Evolutionary conservation across 1,284 basidiomycete species (phyloP).

Genomic region (Rhizoctonia solani): DNA sequence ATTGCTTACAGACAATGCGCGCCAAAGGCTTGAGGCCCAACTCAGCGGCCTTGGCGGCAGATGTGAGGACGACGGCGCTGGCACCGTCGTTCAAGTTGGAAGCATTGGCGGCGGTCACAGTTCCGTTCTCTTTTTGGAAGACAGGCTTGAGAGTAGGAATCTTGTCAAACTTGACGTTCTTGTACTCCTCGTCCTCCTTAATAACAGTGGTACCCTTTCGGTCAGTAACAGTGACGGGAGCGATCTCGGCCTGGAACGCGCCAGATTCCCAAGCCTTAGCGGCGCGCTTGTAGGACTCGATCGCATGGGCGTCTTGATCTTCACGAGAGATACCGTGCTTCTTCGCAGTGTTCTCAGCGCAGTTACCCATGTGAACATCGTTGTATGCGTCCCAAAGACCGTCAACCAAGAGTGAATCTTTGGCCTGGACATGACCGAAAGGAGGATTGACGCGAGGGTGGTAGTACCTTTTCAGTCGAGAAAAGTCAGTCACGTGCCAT

Average conservation of each 20-base stretch:
- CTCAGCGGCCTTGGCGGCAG: slow-evolving; percentile 86
- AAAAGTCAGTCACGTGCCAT: slow-evolving; percentile 14
- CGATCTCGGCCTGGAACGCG: slow-evolving; percentile 86
- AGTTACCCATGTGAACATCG: slow-evolving; percentile 95
- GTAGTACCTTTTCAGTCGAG: slow-evolving; percentile 69
- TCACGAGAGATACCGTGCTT: slow-evolving; percentile 85
- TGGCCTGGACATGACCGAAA: slow-evolving; percentile 88
- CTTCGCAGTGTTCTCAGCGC: slow-evolving; percentile 85
- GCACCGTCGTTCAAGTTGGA: slow-evolving; percentile 97
- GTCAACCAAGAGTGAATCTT: slow-evolving; percentile 89
- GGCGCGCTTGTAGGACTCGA: slow-evolving; percentile 93
- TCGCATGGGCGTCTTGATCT: slow-evolving; percentile 85
- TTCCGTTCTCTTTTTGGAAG: slow-evolving; percentile 85
- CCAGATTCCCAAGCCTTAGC: slow-evolving; percentile 88
- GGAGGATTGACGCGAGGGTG: slow-evolving; percentile 83
- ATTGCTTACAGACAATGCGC: slow-evolving; percentile 80
- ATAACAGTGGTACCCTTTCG: slow-evolving; percentile 85
- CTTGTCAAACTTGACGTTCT: slow-evolving; percentile 91
- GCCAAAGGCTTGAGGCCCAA: slow-evolving; percentile 89
- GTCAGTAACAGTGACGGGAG: slow-evolving; percentile 90
- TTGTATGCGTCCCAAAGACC: slow-evolving; percentile 97
- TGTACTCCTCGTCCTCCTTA: slow-evolving; percentile 97
- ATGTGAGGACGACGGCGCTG: slow-evolving; percentile 93
- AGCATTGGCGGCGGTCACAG: slow-evolving; percentile 94
- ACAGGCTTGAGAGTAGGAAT: slow-evolving; percentile 83